Conservation (phyloP, 2,329 filamentous ascomycete species). For the Fusarium tupiense region DNA sequence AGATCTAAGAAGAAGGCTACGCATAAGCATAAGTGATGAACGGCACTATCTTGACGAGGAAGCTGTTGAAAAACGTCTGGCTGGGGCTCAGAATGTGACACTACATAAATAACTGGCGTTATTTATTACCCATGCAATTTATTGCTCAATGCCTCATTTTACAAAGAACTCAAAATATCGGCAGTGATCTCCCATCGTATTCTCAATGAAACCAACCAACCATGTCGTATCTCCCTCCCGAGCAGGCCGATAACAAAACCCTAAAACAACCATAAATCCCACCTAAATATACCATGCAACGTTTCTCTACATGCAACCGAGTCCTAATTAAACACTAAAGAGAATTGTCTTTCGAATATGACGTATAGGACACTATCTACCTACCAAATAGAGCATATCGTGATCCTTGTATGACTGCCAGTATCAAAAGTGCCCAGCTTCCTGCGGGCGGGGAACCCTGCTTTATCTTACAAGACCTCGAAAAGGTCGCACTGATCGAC, state of each 20-base stretch:
- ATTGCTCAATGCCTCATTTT: not conserved
- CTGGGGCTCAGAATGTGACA: not conserved
- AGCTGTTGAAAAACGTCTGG: too few species aligned
- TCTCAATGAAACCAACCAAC: not conserved
- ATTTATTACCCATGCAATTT: rapidly evolving
- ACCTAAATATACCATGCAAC: not conserved
- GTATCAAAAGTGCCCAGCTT: constrained; percentile 27
- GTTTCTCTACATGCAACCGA: not conserved
- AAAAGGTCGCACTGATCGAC: constrained; percentile 8
- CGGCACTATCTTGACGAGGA: rapidly evolving
- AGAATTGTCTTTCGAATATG: not conserved
- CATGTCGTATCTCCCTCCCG: not conserved
- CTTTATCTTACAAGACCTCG: not conserved
- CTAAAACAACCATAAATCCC: not conserved
- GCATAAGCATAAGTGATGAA: not conserved
- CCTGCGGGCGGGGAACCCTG: constrained; percentile 33
- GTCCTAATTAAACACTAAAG: not conserved
- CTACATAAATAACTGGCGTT: too few species aligned
- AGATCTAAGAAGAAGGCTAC: constrained; percentile 20
- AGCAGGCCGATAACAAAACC: not conserved
- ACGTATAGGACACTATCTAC: constrained; percentile 7
- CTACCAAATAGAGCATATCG: constrained; percentile 26
- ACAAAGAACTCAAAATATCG: not conserved
- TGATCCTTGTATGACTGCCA: constrained; percentile 5
- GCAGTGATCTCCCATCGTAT: not conserved